phyloP scores from a whole-genome alignment of 2,329 filamentous ascomycete species.

The Diaporthe sp. region DNA sequence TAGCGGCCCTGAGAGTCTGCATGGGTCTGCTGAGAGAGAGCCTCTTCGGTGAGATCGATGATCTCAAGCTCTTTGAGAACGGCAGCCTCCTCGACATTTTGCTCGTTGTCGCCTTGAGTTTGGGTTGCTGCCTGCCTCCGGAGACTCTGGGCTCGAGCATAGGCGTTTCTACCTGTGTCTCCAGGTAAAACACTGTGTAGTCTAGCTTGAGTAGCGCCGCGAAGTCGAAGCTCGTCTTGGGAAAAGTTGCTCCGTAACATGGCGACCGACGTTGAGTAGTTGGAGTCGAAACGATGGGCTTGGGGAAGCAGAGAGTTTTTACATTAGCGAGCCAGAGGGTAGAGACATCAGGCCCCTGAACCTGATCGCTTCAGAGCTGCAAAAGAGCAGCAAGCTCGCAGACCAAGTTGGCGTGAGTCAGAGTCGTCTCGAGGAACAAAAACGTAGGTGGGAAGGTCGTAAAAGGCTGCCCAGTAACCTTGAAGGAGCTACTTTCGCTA shows the following conservation, averaged over 20 bases:
- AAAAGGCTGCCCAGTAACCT: no score
- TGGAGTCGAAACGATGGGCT: not conserved
- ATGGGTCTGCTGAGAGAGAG: not conserved
- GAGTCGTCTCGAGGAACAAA: no score
- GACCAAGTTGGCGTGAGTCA: no score
- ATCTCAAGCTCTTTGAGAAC: not conserved
- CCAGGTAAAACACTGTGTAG: no score
- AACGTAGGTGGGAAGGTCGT: no score
- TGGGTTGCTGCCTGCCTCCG: not conserved
- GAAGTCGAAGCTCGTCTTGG: not conserved
- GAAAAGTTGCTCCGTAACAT: not conserved
- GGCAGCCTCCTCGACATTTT: not conserved
- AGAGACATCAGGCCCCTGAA: not conserved
- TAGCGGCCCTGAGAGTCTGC: not conserved
- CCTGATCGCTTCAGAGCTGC: not conserved
- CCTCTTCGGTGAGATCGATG: slow-evolving; percentile 21
- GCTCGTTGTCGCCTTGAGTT: not conserved
- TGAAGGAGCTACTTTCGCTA: no score
- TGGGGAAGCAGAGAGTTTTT: not conserved
- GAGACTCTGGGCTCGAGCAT: not conserved
- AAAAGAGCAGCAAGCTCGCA: no score
- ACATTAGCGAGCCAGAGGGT: not conserved
- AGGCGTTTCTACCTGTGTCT: not conserved
- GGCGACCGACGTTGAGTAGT: no score
- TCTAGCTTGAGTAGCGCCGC: not conserved